Conservation (phyloP, 2,329 filamentous ascomycete genomes). For the Aspergillus sp. region DNA sequence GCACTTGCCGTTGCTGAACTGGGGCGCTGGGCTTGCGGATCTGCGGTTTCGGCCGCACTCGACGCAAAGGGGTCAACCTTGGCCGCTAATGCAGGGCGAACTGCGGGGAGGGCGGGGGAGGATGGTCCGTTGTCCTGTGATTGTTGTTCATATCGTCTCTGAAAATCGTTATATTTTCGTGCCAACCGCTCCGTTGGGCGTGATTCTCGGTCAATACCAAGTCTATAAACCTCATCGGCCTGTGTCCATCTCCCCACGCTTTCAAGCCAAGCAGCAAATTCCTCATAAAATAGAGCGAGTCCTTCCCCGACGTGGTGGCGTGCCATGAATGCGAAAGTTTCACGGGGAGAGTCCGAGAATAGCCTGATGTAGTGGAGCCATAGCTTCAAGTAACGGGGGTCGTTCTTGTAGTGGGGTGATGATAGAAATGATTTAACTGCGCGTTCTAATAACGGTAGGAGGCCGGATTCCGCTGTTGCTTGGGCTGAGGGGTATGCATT, state of each 20-base stretch:
- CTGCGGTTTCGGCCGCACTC: conserved; percentile 50
- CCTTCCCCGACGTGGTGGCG: conserved; percentile 83
- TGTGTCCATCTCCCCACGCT: conserved; percentile 79
- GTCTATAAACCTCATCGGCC: conserved; percentile 87
- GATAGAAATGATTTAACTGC: conserved; percentile 87
- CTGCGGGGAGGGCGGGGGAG: conserved; percentile 81
- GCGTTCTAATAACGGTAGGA: conserved; percentile 84
- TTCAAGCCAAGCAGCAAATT: conserved; percentile 93
- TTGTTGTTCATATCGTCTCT: conserved; percentile 70
- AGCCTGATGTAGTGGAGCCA: conserved; percentile 94
- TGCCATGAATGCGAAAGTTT: conserved; percentile 87
- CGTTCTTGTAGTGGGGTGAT: conserved; percentile 89
- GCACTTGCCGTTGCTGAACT: conserved; percentile 49
- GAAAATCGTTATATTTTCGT: conserved; percentile 91
- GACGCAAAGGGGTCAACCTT: conserved; percentile 79
- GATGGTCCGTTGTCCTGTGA: conserved; percentile 67
- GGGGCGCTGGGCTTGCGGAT: conserved; percentile 66
- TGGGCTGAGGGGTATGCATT: conserved; percentile 94
- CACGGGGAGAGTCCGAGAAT: conserved; percentile 89
- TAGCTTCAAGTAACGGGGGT: conserved; percentile 86
- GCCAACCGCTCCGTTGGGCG: conserved; percentile 76
- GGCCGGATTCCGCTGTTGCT: conserved; percentile 85
- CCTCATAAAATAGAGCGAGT: conserved; percentile 92
- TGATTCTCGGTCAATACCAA: conserved; percentile 87
- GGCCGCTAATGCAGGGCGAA: conserved; percentile 78